These are phyloP conservation scores for Lactuca saligna DNA, from an alignment of 129 eudicot genomes.

Conservation along the genomic window DNA sequence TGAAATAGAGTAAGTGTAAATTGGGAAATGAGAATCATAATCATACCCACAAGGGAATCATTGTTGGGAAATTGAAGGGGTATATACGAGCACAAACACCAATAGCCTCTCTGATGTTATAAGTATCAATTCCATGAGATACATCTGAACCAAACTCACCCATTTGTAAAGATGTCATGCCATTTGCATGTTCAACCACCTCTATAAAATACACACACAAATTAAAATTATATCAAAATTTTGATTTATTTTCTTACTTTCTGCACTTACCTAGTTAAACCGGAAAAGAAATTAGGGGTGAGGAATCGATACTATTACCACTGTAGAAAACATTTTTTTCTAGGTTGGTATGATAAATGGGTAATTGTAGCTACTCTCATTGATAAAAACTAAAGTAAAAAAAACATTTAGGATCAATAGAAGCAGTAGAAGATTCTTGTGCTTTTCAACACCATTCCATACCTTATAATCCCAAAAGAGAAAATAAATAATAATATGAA, in stretches of 20 bases:
- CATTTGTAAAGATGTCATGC: slow-evolving; percentile 97
- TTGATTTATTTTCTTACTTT: slow-evolving; percentile 3
- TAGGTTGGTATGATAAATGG: too few relatives aligned
- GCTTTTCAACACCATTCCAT: too few relatives aligned
- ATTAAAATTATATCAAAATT: slow-evolving; percentile 3
- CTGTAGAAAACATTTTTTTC: too few relatives aligned
- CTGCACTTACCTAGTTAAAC: too few relatives aligned
- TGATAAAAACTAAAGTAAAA: too few relatives aligned
- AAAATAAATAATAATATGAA: too few relatives aligned
- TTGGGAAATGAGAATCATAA: slow-evolving; percentile 10
- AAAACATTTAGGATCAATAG: too few relatives aligned
- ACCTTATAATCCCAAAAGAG: too few relatives aligned
- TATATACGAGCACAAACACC: slow-evolving; percentile 99
- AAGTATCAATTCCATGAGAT: slow-evolving; percentile 94
- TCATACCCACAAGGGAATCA: slow-evolving; percentile 98
- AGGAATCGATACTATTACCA: too few relatives aligned
- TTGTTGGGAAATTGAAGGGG: slow-evolving; percentile 98
- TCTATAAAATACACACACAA: slow-evolving; percentile 42
- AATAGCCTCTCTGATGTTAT: slow-evolving; percentile 92
- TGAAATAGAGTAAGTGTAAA: background rate
- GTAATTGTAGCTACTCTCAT: too few relatives aligned
- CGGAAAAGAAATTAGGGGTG: too few relatives aligned
- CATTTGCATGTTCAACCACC: slow-evolving; percentile 99
- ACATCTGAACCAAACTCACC: slow-evolving; percentile 92
- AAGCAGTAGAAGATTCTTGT: too few relatives aligned